phyloP scores from a whole-genome alignment of 2,329 filamentous ascomycete species.

The Penicillium italicum region DNA sequence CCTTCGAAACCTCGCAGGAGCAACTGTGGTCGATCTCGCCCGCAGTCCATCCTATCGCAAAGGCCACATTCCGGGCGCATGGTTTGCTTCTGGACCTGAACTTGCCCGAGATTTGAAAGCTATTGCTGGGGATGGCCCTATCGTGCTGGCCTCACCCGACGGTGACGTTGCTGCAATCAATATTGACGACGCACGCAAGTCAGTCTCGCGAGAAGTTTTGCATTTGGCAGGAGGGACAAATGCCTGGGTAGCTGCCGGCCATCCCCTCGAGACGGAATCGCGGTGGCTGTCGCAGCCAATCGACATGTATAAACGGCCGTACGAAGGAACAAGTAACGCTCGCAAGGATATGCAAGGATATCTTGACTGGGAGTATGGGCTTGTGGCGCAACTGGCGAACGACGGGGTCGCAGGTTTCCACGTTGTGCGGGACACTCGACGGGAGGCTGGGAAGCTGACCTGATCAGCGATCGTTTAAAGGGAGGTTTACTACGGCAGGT shows the following conservation, averaged over 20 bases:
- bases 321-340: constrained; percentile 31
- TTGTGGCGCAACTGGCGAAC: constrained; percentile 29
- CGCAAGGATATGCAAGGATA: constrained; percentile 32
- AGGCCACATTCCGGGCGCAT: constrained; percentile 31
- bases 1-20: constrained; percentile 12
- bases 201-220: constrained; percentile 4
- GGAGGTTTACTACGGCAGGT: too few species aligned
- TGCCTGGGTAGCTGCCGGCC: constrained; percentile 24
- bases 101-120: constrained; percentile 25
- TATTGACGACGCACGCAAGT: not conserved
- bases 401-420: constrained; percentile 28
- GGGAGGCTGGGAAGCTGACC: not conserved
- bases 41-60: constrained; percentile 29
- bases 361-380: constrained; percentile 35
- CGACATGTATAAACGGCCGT: constrained; percentile 34
- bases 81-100: constrained; percentile 32
- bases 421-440: constrained; percentile 17
- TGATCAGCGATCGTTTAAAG: not conserved
- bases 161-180: constrained; percentile 15
- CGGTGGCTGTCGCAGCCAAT: constrained; percentile 32
- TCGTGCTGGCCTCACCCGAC: constrained; percentile 26
- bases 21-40: constrained; percentile 28
- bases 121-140: constrained; percentile 16
- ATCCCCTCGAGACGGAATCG: constrained; percentile 23
- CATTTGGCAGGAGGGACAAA: constrained; percentile 28